A percentile compares a stretch with the other conserved stretches of the same genome.
Conservation (phyloP, 2,329 filamentous ascomycete species). For the Aspergillus felis region DNA sequence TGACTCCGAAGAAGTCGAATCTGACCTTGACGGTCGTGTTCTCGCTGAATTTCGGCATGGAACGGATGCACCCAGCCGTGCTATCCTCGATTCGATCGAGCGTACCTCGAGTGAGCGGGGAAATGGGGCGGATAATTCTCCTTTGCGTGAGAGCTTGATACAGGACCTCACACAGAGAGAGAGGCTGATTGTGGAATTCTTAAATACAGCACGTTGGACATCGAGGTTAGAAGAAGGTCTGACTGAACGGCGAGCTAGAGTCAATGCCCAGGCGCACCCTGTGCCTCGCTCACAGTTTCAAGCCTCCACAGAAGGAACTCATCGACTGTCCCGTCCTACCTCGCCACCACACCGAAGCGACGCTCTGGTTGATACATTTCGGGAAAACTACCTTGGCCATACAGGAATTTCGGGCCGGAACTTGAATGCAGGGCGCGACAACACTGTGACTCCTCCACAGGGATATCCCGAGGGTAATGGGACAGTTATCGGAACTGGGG, state of each 20-base stretch:
- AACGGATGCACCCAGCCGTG: slow-evolving; percentile 19
- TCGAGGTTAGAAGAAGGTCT: slow-evolving; percentile 30
- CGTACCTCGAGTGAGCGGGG: slow-evolving; percentile 16
- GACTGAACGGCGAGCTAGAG: slow-evolving; percentile 26
- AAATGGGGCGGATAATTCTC: slow-evolving; percentile 22
- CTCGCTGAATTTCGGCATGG: slow-evolving; percentile 16
- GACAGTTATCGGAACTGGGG: slow-evolving; percentile 22
- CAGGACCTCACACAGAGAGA: slow-evolving; percentile 41
- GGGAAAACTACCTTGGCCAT: slow-evolving; percentile 28
- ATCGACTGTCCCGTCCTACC: slow-evolving; percentile 29
- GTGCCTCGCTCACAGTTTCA: slow-evolving; percentile 24
- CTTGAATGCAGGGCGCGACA: slow-evolving; percentile 35
- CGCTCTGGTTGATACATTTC: slow-evolving; percentile 26
- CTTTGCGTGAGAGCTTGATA: slow-evolving; percentile 33
- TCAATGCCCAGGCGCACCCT: slow-evolving; percentile 24
- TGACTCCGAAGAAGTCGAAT: slow-evolving; percentile 20
- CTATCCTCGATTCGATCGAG: slow-evolving; percentile 24
- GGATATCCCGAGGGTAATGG: slow-evolving; percentile 19
- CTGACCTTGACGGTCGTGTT: slow-evolving; percentile 20
- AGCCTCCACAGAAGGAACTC: slow-evolving; percentile 28
- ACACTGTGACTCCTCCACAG: slow-evolving; percentile 41
- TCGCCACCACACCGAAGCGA: slow-evolving; percentile 30
- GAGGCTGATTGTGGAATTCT: slow-evolving; percentile 41
- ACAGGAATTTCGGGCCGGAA: slow-evolving; percentile 20
- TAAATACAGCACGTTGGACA: slow-evolving; percentile 40